Evolutionary conservation across 2,329 filamentous ascomycete genomes (phyloP).

Genomic region (Fusarium pseudonygamai): DNA sequence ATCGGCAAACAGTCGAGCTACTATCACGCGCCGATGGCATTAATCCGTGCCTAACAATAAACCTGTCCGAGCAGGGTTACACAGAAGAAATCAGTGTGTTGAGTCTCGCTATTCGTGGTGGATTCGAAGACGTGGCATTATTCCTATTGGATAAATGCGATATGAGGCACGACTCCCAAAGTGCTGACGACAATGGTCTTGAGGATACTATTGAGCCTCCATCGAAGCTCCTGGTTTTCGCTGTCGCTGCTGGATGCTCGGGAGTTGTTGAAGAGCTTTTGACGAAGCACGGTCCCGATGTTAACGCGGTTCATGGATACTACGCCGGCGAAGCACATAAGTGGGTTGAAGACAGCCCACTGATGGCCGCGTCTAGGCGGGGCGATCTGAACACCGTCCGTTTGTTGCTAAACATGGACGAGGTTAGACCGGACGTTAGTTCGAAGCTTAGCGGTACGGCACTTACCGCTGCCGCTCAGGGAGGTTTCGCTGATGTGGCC

Average conservation of each 20-base stretch:
- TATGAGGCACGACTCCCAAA: too few relatives aligned
- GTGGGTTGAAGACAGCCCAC: background rate
- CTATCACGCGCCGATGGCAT: background rate
- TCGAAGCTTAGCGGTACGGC: rapidly evolving
- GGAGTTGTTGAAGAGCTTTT: background rate
- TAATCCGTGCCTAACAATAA: background rate
- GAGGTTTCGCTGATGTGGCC: background rate
- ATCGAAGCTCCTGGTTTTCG: background rate
- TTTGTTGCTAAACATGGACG: background rate
- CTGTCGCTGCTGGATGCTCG: background rate
- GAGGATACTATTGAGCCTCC: background rate
- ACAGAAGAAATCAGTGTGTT: background rate
- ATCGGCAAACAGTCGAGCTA: rapidly evolving
- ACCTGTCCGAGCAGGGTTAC: too few relatives aligned
- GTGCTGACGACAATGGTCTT: too few relatives aligned
- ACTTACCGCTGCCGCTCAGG: background rate
- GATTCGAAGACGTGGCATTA: background rate
- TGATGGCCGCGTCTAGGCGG: background rate
- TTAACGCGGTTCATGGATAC: background rate
- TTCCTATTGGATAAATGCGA: background rate
- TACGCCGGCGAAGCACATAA: too few relatives aligned
- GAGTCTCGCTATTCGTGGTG: rapidly evolving
- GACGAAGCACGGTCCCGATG: rapidly evolving
- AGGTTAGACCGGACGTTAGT: rapidly evolving
- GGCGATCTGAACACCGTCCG: background rate